phyloP scores from a whole-genome alignment of 495 filamentous ascomycete genomes.

The Lasiosphaeriaceae sp. region DNA sequence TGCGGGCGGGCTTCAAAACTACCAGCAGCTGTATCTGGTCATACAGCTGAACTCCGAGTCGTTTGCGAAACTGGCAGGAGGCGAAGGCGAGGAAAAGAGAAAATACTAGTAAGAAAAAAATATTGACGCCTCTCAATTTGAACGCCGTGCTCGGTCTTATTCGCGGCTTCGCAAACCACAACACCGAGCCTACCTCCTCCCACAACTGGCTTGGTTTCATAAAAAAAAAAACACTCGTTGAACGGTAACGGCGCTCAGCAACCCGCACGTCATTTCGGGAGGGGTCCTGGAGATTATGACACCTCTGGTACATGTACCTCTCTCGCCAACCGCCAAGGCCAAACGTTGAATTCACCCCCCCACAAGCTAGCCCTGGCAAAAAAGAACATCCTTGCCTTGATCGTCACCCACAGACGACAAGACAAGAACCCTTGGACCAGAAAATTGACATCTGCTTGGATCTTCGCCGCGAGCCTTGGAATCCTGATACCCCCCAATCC shows the following conservation, averaged over 20 bases:
- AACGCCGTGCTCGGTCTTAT: neutral
- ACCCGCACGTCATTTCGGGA: conserved; percentile 10
- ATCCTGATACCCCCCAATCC: neutral
- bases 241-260: neutral
- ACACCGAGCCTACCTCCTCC: neutral
- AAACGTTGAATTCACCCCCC: too few relatives aligned
- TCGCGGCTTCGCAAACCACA: neutral
- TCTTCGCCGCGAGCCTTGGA: neutral
- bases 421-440: neutral
- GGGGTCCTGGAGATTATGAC: neutral
- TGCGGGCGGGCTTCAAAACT: neutral
- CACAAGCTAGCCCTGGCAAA: neutral
- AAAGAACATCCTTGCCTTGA: neutral
- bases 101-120: too few relatives aligned
- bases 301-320: neutral
- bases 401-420: neutral
- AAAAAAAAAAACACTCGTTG: too few relatives aligned
- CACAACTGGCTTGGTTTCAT: too few relatives aligned
- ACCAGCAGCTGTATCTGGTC: conserved; percentile 7
- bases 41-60: neutral
- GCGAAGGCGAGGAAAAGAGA: too few relatives aligned
- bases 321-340: too few relatives aligned
- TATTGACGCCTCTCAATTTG: neutral
- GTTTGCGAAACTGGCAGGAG: too few relatives aligned
- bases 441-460: neutral